Conservation (phyloP, 2,329 filamentous ascomycete species). For the Fusarium solani-melongenae region DNA sequence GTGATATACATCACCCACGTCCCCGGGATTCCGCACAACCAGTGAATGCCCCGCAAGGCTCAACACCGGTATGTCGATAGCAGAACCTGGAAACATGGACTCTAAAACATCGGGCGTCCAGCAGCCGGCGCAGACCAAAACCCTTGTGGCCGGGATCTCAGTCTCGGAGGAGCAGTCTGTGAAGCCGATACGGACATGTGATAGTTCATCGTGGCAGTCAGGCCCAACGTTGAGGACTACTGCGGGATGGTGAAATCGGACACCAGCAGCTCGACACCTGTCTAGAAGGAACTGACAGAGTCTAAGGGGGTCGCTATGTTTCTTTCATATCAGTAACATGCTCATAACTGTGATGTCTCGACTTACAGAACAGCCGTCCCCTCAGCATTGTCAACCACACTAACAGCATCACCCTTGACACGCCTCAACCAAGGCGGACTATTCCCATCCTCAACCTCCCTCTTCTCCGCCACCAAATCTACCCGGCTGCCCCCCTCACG, state of each 20-base stretch:
- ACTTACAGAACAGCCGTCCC: constrained; percentile 74
- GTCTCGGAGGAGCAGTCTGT: constrained; percentile 56
- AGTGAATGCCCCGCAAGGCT: constrained; percentile 79
- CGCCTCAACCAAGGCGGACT: constrained; percentile 49
- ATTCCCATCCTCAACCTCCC: constrained; percentile 47
- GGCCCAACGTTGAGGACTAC: constrained; percentile 62
- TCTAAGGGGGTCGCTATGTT: constrained; percentile 69
- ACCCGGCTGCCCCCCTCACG: constrained; percentile 71
- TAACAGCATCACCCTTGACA: constrained; percentile 64
- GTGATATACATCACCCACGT: constrained; percentile 66
- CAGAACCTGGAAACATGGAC: constrained; percentile 70
- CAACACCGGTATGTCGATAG: constrained; percentile 58
- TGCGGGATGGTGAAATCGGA: constrained; percentile 74
- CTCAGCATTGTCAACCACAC: constrained; percentile 69
- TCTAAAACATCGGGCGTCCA: constrained; percentile 77
- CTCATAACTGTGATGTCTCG: background rate
- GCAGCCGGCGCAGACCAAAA: constrained; percentile 76
- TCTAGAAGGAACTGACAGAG: constrained; percentile 75
- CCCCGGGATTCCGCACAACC: constrained; percentile 67
- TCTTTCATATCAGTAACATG: background rate
- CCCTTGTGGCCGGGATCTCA: constrained; percentile 69
- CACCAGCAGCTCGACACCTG: constrained; percentile 67
- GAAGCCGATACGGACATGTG: constrained; percentile 62
- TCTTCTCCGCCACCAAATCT: constrained; percentile 54
- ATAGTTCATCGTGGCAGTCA: constrained; percentile 62